phyloP scores from a whole-genome alignment of 148 eudicot genomes.

The Silene uniflora region DNA sequence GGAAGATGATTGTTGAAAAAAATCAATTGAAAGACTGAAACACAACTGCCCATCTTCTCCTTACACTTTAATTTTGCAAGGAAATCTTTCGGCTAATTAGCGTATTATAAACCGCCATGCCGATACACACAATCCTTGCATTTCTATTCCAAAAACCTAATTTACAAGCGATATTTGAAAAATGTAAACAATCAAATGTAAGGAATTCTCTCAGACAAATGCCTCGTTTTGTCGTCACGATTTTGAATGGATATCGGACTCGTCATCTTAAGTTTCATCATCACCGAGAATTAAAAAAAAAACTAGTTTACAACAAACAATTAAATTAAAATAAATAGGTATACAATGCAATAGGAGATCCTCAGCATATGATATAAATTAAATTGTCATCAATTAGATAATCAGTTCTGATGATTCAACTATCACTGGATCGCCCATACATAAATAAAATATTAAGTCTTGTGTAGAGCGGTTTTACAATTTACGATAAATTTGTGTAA shows the following conservation, averaged over 20 bases:
- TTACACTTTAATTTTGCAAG: too few species aligned
- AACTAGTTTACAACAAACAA: background rate
- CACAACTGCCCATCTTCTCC: too few species aligned
- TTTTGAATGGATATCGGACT: conserved; percentile 35
- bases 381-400: conserved; percentile 4
- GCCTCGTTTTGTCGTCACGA: conserved; percentile 33
- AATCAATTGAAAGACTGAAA: too few species aligned
- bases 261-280: conserved; percentile 30
- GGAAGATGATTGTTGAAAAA: too few species aligned
- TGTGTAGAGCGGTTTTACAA: too few species aligned
- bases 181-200: background rate
- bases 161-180: too few species aligned
- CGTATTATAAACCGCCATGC: too few species aligned
- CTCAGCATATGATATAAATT: background rate
- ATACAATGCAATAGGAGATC: background rate
- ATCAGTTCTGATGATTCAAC: conserved; percentile 37
- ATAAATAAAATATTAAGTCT: background rate
- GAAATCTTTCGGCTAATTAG: too few species aligned
- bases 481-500: too few species aligned
- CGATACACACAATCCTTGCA: too few species aligned
- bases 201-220: conserved; percentile 35
- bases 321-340: background rate
- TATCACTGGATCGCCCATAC: conserved; percentile 19
- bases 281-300: conserved; percentile 16
- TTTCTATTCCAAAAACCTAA: too few species aligned